Evolutionary conservation across 2,329 filamentous ascomycete species (phyloP).

Genomic region (Sporothrix schenckii): DNA sequence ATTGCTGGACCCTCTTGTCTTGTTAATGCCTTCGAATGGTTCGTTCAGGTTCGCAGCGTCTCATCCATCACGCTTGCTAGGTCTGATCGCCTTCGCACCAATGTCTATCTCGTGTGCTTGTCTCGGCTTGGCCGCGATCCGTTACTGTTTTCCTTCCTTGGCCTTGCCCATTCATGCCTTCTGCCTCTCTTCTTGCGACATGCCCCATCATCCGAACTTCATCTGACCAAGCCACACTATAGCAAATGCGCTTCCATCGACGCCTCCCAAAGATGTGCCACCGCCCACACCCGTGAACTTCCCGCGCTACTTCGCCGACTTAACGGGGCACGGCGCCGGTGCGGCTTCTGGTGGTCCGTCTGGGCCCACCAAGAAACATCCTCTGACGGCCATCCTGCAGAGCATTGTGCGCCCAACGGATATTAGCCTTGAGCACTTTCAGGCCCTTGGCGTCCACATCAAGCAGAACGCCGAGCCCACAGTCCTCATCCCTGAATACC

Average conservation of each 20-base stretch:
- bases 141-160: slow-evolving; percentile 23
- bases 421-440: slow-evolving; percentile 54
- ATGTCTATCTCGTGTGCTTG: slow-evolving; percentile 21
- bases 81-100: slow-evolving; percentile 30
- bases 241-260: slow-evolving; percentile 34
- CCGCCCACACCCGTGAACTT: slow-evolving; percentile 59
- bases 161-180: background rate
- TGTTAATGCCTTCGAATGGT: background rate
- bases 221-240: slow-evolving; percentile 33
- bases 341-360: background rate
- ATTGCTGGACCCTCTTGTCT: background rate
- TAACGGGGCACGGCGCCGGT: slow-evolving; percentile 32
- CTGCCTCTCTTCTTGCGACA: background rate
- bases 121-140: background rate
- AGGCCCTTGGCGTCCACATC: slow-evolving; percentile 61
- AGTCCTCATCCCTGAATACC: slow-evolving; percentile 57
- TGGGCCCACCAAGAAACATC: slow-evolving; percentile 36
- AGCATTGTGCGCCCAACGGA: slow-evolving; percentile 57
- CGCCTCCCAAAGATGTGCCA: slow-evolving; percentile 56
- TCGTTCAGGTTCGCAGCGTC: slow-evolving; percentile 3
- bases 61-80: slow-evolving; percentile 9
- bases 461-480: slow-evolving; percentile 52
- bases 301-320: slow-evolving; percentile 48
- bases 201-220: background rate
- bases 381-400: slow-evolving; percentile 57